Conservation (phyloP, 805 yeast species). For the Priceomyces melissophilus region DNA sequence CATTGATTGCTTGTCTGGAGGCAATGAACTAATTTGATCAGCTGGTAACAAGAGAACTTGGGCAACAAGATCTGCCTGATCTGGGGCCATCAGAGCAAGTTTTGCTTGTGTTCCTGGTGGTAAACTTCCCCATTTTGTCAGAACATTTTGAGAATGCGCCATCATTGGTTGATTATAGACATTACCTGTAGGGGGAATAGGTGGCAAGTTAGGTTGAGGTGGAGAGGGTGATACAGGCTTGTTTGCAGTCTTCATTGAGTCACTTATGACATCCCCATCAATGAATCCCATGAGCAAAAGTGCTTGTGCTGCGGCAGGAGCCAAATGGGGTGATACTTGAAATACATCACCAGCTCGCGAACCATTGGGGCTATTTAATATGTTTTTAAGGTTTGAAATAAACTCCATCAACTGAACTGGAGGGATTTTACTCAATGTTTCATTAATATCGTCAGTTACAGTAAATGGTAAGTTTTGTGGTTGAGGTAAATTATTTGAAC, state of each 20-base stretch:
- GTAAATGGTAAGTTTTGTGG: conserved; percentile 43
- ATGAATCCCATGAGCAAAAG: conserved; percentile 73
- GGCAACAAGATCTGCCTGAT: conserved; percentile 55
- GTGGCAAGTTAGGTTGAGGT: conserved; percentile 9
- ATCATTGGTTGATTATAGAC: conserved; percentile 13
- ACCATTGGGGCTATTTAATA: conserved; percentile 50
- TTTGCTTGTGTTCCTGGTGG: conserved; percentile 49
- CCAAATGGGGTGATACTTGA: conserved; percentile 52
- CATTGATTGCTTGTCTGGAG: conserved; percentile 52
- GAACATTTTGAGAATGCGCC: conserved; percentile 10
- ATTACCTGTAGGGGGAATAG: conserved; percentile 5
- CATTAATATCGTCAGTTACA: conserved; percentile 55
- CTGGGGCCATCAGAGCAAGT: conserved; percentile 48
- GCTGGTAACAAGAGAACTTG: conserved; percentile 50
- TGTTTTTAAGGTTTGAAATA: conserved; percentile 59
- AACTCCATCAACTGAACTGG: conserved; percentile 71
- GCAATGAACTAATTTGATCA: conserved; percentile 48
- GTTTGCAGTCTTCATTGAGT: conserved; percentile 41
- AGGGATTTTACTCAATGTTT: conserved; percentile 59
- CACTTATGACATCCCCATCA: conserved; percentile 62
- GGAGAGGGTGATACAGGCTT: conserved; percentile 11
- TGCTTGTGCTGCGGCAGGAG: conserved; percentile 70
- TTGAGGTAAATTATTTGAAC: conserved; percentile 54
- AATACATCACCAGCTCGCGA: conserved; percentile 51
- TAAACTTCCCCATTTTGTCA: conserved; percentile 46